Percentiles rank a stretch among this genome's conserved stretches.
Evolutionary conservation across 140 eudicot genomes (phyloP).

Genomic region (Oenanthe javanica): DNA sequence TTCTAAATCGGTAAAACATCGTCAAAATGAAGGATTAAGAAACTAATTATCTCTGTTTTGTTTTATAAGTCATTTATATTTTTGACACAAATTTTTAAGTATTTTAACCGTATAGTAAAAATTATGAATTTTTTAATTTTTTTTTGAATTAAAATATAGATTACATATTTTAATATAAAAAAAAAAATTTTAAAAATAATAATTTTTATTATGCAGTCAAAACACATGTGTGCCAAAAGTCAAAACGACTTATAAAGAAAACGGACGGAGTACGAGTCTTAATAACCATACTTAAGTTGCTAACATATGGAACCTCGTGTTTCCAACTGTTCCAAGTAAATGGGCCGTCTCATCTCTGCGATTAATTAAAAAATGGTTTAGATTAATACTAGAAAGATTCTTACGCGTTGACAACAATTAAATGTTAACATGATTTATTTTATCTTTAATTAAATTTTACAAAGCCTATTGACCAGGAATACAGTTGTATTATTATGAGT

Average conservation of each 20-base stretch:
- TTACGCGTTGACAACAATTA: constrained; percentile 1
- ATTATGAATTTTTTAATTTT: too few relatives aligned
- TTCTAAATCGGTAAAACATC: too few relatives aligned
- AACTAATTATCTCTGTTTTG: too few relatives aligned
- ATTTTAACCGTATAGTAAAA: too few relatives aligned
- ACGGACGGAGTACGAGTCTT: neutral
- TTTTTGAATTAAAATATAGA: too few relatives aligned
- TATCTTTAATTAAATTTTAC: neutral
- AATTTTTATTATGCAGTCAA: too few relatives aligned
- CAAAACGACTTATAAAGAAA: neutral
- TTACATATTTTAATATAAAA: too few relatives aligned
- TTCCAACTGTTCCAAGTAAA: neutral
- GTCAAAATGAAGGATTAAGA: too few relatives aligned
- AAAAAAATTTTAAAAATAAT: too few relatives aligned
- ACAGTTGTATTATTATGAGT: constrained; percentile 12
- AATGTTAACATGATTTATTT: neutral
- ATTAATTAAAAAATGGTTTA: neutral
- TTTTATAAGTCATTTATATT: too few relatives aligned
- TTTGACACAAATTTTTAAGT: too few relatives aligned
- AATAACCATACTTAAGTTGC: neutral
- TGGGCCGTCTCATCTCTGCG: neutral
- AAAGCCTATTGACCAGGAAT: constrained; percentile 27
- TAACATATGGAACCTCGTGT: constrained; percentile 7
- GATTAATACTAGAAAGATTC: neutral
- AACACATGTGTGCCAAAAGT: too few relatives aligned